Evolutionary conservation across 768 basidiomycete species (phyloP).

Genomic region (Mycena vitilis): DNA sequence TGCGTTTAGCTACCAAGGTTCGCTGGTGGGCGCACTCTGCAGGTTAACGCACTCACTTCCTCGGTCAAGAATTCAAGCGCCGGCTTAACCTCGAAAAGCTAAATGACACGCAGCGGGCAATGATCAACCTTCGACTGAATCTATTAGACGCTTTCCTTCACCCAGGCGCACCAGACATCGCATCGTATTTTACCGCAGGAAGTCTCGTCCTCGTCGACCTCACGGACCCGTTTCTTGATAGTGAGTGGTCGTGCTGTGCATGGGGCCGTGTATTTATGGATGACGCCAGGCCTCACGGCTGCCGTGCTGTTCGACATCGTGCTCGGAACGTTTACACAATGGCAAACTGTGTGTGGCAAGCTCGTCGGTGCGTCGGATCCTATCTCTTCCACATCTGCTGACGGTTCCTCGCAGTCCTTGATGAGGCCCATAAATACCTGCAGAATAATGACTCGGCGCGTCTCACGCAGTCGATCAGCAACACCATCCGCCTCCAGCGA

Average conservation of each 20-base stretch:
- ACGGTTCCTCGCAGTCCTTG: slow-evolving; percentile 48
- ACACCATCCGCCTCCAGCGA: slow-evolving; percentile 63
- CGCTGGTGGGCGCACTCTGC: slow-evolving; percentile 44
- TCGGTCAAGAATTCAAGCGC: slow-evolving; percentile 47
- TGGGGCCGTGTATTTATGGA: not conserved
- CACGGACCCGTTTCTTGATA: slow-evolving; percentile 65
- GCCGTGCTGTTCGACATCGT: slow-evolving; percentile 60
- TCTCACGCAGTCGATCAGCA: slow-evolving; percentile 57
- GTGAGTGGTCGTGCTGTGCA: slow-evolving; percentile 35
- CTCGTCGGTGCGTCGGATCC: slow-evolving; percentile 29
- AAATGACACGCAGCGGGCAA: slow-evolving; percentile 51
- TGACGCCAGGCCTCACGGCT: slow-evolving; percentile 29
- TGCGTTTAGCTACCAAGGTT: slow-evolving; percentile 19
- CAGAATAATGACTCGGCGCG: slow-evolving; percentile 49
- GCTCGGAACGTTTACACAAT: slow-evolving; percentile 32
- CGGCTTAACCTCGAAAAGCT: slow-evolving; percentile 52
- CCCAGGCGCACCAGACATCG: slow-evolving; percentile 19
- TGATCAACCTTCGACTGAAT: slow-evolving; percentile 59
- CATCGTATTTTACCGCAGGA: slow-evolving; percentile 52
- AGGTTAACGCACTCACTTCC: slow-evolving; percentile 28
- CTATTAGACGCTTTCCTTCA: slow-evolving; percentile 58
- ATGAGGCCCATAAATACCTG: slow-evolving; percentile 69
- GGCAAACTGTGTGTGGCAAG: slow-evolving; percentile 32
- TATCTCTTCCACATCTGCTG: not conserved
- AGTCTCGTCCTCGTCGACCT: slow-evolving; percentile 63